Evolutionary conservation across 2,329 filamentous ascomycete genomes (phyloP).

Genomic region (Metarhizium anisopliae): DNA sequence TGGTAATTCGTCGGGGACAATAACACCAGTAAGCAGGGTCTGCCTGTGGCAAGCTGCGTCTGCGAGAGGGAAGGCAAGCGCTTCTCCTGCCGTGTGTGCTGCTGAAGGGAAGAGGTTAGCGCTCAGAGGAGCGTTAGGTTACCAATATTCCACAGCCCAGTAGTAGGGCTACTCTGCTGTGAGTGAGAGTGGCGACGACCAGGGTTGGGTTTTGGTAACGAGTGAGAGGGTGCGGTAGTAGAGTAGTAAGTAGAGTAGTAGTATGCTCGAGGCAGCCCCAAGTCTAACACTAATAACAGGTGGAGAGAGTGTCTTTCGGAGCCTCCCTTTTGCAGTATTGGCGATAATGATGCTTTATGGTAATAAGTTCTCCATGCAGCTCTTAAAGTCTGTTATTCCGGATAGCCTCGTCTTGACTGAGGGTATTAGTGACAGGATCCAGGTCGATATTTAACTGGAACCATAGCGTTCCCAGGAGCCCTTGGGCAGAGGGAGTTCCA

Average conservation of each 20-base stretch:
- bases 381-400: background rate
- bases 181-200: constrained; percentile 9
- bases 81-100: background rate
- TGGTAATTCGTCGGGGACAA: background rate
- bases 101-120: background rate
- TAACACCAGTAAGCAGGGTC: background rate
- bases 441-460: constrained; percentile 10
- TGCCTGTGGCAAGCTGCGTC: background rate
- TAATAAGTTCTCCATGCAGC: background rate
- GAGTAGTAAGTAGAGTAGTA: background rate
- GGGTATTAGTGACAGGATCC: constrained; percentile 7
- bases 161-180: background rate
- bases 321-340: background rate
- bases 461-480: background rate
- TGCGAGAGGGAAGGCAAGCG: background rate
- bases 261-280: background rate
- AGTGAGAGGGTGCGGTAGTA: background rate
- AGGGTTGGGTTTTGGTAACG: constrained; percentile 5
- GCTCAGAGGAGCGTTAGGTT: constrained; percentile 3
- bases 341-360: background rate
- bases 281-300: background rate
- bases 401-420: background rate
- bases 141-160: background rate
- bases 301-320: constrained; percentile 1
- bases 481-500: constrained; percentile 6